A percentile compares a stretch with the other conserved stretches of the same genome.
phyloP scores from a whole-genome alignment of 139 green algal species.

The Trebouxia sp. region DNA sequence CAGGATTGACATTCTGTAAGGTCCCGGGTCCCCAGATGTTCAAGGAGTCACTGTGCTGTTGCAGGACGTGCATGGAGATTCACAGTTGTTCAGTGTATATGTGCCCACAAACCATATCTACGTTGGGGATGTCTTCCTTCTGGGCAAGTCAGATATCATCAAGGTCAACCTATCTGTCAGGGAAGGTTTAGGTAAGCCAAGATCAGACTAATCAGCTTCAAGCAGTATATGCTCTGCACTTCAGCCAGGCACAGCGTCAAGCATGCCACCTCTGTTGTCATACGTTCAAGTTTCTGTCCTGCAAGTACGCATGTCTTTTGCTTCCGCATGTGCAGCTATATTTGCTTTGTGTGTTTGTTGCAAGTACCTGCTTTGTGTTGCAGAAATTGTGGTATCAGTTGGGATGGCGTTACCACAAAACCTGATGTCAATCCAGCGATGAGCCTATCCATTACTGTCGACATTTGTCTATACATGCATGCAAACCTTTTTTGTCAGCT shows the following conservation, averaged over 20 bases:
- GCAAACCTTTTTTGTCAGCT: too few relatives aligned
- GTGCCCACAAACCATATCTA: constrained; percentile 95
- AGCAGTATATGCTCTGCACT: not conserved
- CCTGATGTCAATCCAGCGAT: constrained; percentile 17
- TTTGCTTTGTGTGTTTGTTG: too few relatives aligned
- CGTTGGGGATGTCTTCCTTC: constrained; percentile 88
- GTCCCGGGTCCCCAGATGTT: not conserved
- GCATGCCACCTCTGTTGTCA: not conserved
- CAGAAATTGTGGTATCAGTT: constrained; percentile 74
- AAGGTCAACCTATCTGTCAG: constrained; percentile 85
- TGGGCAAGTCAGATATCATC: constrained; percentile 85
- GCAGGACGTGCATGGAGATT: constrained; percentile 36
- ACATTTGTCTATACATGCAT: too few relatives aligned
- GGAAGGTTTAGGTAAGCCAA: constrained; percentile 78
- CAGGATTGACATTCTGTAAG: too few relatives aligned
- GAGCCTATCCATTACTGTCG: not conserved
- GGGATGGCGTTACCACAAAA: constrained; percentile 66
- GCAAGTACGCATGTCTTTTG: too few relatives aligned
- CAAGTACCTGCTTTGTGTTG: too few relatives aligned
- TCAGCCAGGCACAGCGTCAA: not conserved
- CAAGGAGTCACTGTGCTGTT: not conserved
- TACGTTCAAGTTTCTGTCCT: not conserved
- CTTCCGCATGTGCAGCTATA: too few relatives aligned
- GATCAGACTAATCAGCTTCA: not conserved
- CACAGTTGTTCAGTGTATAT: constrained; percentile 80